Percentiles rank a stretch among this genome's conserved stretches.
phyloP scores from a whole-genome alignment of 441 rosid species.

The Erodium trifolium region DNA sequence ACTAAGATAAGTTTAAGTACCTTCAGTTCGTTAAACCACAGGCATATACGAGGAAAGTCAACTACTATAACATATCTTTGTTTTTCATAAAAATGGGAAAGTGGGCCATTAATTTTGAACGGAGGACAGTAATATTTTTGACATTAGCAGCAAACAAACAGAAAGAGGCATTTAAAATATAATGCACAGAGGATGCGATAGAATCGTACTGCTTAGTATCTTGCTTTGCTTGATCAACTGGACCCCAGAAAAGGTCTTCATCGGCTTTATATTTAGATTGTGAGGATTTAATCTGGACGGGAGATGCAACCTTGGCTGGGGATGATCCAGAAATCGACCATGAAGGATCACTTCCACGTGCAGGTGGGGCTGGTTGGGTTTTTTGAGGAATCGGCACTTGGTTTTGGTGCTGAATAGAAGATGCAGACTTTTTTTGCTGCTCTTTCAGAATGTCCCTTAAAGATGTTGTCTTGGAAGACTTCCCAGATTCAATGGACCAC shows the following conservation, averaged over 20 bases:
- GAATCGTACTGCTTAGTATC: conserved; percentile 64
- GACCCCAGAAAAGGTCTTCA: conserved; percentile 96
- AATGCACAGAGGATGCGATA: conserved; percentile 1
- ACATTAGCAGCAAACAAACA: no score
- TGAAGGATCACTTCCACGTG: conserved; percentile 36
- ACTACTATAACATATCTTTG: no score
- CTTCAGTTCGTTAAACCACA: no score
- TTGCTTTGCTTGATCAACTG: conserved; percentile 65
- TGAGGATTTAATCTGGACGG: conserved; percentile 43
- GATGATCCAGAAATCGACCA: conserved; percentile 56
- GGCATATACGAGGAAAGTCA: no score
- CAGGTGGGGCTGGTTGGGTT: not conserved
- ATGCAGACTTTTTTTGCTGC: conserved; percentile 59
- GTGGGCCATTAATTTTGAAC: no score
- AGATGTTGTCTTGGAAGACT: conserved; percentile 55
- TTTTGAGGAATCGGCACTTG: conserved; percentile 39
- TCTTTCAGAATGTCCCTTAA: conserved; percentile 88
- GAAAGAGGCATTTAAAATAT: no score
- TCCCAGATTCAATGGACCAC: conserved; percentile 76
- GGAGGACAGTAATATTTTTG: no score
- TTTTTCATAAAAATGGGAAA: no score
- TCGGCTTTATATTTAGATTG: conserved; percentile 63
- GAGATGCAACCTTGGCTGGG: conserved; percentile 56
- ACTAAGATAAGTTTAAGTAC: no score
- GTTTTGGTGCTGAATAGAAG: conserved; percentile 39